Evolutionary conservation across 2,329 filamentous ascomycete genomes (phyloP), one percentile per base, ranked within the genome.

Genomic region (Hypoxylon sp.): DNA sequence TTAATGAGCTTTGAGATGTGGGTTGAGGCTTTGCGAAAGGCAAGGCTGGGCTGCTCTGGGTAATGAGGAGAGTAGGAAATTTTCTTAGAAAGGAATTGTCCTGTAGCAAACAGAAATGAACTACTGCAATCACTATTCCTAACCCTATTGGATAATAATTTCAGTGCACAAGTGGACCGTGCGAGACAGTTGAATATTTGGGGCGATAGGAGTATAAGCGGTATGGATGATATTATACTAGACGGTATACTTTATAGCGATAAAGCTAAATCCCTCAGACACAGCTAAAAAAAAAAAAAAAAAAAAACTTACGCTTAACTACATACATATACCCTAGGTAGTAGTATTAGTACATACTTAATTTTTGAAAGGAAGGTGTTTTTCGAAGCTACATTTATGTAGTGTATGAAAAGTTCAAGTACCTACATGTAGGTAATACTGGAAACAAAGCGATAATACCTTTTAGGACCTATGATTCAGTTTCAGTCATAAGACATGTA

Each of bases 21-120:
- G 17, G 35, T 62, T 70, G 67, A 67, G 50, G 59, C 63, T 70
- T 70, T 67, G 64, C 60, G 33, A 66, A 53, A 42, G 54, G 39
- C 58, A 67, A 67, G 64, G 64, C 63, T 63, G 52, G 61, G 11
- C 47, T 39, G 46, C 31, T 63, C 22, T 52, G 48, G 55, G 55
- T 39, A 47, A 53, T 31, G 60, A 55, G 57, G 54, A 44, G 29
- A 22, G 24, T 11, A 63, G 51, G 63, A 63, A 67, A 69, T 48
- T 59, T 69, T 67, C 65, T 59, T 51, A 65, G 46, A 66, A 67
- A 65, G 66, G 61, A 63, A 71, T 71, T 67, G 66, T 63, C 60
- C 66, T 65, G 48, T 70, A 67, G 42, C 53, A 62, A 65, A 57
- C 59, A 17, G 22, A n/a, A 42, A 44, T 29, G 17, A 31, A 48